Evolutionary conservation across 1,284 basidiomycete genomes (phyloP).

Genomic region (Sanghuangporus baumii): DNA sequence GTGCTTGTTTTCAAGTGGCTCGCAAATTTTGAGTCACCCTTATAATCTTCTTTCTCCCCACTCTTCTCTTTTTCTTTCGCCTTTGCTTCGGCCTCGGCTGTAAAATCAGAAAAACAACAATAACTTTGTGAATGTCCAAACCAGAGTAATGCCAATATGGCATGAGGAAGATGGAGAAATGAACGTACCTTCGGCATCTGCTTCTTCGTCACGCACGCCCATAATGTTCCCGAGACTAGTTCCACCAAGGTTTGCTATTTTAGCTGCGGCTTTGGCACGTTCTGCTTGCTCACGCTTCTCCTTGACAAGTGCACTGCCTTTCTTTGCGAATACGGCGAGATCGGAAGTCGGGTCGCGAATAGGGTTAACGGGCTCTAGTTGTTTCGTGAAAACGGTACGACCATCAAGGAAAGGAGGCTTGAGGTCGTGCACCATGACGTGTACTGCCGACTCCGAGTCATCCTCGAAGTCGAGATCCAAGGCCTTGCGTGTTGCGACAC

Average conservation of each 20-base stretch:
- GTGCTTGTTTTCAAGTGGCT: slow-evolving; percentile 77
- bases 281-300: slow-evolving; percentile 97
- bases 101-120: slow-evolving; percentile 26
- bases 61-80: slow-evolving; percentile 42
- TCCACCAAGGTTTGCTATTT: slow-evolving; percentile 88
- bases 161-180: slow-evolving; percentile 19
- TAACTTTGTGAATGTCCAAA: slow-evolving; percentile 74
- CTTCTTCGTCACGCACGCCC: slow-evolving; percentile 95
- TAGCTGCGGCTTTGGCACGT: slow-evolving; percentile 91
- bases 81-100: slow-evolving; percentile 51
- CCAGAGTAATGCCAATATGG: slow-evolving; percentile 30
- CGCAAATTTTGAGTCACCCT: slow-evolving; percentile 95
- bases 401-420: slow-evolving; percentile 98
- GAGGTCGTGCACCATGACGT: slow-evolving; percentile 95
- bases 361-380: slow-evolving; percentile 96
- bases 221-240: slow-evolving; percentile 95
- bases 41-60: slow-evolving; percentile 72
- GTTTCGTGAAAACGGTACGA: slow-evolving; percentile 92
- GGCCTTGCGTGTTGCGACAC: slow-evolving; percentile 80
- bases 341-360: slow-evolving; percentile 92
- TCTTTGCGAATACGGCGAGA: slow-evolving; percentile 93
- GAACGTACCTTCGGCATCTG: slow-evolving; percentile 73
- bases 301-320: slow-evolving; percentile 88
- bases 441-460: slow-evolving; percentile 91
- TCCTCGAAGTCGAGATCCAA: slow-evolving; percentile 93